phyloP scores from a whole-genome alignment of 331 rosid genomes.

The Quercus phellos region DNA sequence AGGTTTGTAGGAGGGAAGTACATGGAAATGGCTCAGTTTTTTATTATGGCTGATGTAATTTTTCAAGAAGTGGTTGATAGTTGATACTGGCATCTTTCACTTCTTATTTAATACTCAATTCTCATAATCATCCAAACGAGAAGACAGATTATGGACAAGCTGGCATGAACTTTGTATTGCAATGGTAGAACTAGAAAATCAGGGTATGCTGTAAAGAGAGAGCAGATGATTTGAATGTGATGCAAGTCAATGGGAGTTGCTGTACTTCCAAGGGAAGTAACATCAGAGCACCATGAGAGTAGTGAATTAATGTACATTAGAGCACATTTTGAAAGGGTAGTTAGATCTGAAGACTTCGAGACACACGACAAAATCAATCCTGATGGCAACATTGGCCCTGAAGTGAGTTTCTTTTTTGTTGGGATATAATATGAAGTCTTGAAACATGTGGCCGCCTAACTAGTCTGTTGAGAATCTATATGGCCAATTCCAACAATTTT shows the following conservation, averaged over 20 bases:
- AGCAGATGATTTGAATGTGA: conserved; percentile 59
- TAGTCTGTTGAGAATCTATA: no score
- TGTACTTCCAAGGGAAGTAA: conserved; percentile 42
- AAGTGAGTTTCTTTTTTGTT: conserved; percentile 62
- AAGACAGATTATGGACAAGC: conserved; percentile 61
- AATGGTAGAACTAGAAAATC: conserved; percentile 56
- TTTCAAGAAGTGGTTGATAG: neutral
- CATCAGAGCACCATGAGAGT: conserved; percentile 15
- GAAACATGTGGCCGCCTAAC: no score
- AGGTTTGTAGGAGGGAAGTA: neutral
- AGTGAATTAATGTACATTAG: conserved; percentile 71
- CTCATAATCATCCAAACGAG: conserved; percentile 28
- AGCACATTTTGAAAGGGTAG: conserved; percentile 58
- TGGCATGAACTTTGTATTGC: conserved; percentile 65
- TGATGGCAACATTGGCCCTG: conserved; percentile 51
- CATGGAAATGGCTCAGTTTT: neutral
- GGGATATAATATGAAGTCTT: conserved; percentile 34
- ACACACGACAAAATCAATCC: conserved; percentile 77
- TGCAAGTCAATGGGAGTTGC: conserved; percentile 80
- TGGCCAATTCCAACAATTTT: no score
- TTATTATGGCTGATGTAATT: no score
- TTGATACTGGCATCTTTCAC: no score
- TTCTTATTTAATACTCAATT: neutral
- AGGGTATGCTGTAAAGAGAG: conserved; percentile 70
- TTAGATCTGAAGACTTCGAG: conserved; percentile 76